Evolutionary conservation across 768 basidiomycete genomes (phyloP), one percentile per base, ranked within the genome.

Genomic region (Suillus lakei): DNA sequence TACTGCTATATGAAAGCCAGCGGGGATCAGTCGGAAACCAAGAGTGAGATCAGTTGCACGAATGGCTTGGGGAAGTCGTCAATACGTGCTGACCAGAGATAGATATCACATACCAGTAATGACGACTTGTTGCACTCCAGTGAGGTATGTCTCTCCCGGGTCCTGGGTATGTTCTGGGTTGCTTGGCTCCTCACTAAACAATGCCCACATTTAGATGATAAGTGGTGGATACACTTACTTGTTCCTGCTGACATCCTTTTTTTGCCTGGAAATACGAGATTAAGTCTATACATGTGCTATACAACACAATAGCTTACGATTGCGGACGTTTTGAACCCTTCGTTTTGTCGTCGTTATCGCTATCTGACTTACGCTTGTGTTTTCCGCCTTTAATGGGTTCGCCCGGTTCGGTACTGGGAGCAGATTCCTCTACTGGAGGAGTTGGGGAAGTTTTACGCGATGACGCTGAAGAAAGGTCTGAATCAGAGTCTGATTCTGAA

Each of bases 1-100:
- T n/a, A 65, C 7, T 9, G 2, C 13, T 13, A 69, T 53, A 46
- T 61, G 66, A 23, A 71, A 64, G 6, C 70, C 70, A 5, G 61
- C 32, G 5, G 69, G 70, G 8, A 66, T 60, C 2, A 55, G 60
- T 2, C 16, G 28, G 13, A 66, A 43, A 61, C 64, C 65, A 28
- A 26, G 28, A 10, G 23, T 3, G 16, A 71, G n/a, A 58, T 64
- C 32, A 5, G 61, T 64, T n/a, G 54, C 65, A 2, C 53, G 70
- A 39, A 71, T 59, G 8, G 39, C 70, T 69, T 55, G 10, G n/a
- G 7, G 12, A n/a, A 34, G n/a, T 55, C 5, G 21, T 34, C 10
- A 34, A 34, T 23, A 13, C 12, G 2, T 15, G 32, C 21, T 34
- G 54, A n/a, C 5, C 3, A 1, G 2, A 13, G 12, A 34, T n/a